phyloP scores from a whole-genome alignment of 441 rosid species.

The Erodium moschatum region DNA sequence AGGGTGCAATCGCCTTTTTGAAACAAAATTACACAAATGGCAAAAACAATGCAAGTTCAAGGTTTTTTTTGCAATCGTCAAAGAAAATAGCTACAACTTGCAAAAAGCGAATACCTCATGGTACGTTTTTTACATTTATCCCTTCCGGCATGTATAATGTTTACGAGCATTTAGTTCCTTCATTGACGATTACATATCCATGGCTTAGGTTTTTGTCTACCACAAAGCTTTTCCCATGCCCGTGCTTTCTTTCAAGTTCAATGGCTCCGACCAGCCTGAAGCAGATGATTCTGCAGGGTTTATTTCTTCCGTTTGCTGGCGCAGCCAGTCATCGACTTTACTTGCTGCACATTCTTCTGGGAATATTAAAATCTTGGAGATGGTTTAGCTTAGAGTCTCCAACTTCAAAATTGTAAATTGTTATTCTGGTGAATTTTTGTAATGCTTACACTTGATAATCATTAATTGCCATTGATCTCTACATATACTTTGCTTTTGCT shows the following conservation, averaged over 20 bases:
- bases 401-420: conserved; percentile 11
- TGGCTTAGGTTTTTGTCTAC: conserved; percentile 67
- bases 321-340: conserved; percentile 66
- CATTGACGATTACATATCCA: background rate
- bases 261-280: conserved; percentile 45
- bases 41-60: too few species aligned
- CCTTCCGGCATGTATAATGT: too few species aligned
- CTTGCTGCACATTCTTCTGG: conserved; percentile 94
- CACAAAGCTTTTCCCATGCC: conserved; percentile 99
- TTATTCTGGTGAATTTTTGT: conserved; percentile 23
- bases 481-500: too few species aligned
- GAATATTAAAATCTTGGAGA: conserved; percentile 88
- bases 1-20: too few species aligned
- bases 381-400: conserved; percentile 33
- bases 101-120: too few species aligned
- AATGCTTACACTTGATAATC: conserved; percentile 17
- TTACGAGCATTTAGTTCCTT: too few species aligned
- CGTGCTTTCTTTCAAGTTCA: conserved; percentile 68
- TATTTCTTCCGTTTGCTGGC: conserved; percentile 92
- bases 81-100: too few species aligned
- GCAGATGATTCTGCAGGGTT: conserved; percentile 64
- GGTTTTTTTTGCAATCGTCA: too few species aligned
- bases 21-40: too few species aligned
- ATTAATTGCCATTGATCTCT: background rate
- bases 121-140: too few species aligned